These are phyloP conservation scores for Saccharomycopsis selenospora DNA, from an alignment of 805 yeast species.

Conservation along the genomic window DNA sequence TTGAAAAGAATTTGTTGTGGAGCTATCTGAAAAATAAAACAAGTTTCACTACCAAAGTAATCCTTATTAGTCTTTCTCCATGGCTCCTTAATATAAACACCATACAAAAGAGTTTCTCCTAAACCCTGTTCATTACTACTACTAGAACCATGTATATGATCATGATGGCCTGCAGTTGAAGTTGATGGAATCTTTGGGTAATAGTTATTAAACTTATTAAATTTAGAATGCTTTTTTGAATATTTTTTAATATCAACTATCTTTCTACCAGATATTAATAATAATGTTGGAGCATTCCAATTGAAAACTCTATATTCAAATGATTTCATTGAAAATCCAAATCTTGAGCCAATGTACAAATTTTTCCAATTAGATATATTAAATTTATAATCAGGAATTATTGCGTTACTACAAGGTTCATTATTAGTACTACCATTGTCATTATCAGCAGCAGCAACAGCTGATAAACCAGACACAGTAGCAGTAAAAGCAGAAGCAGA, in stretches of 20 bases:
- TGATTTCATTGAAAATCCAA: conserved; percentile 82
- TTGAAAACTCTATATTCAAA: conserved; percentile 77
- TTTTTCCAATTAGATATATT: conserved; percentile 7
- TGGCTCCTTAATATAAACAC: conserved; percentile 57
- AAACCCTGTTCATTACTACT: conserved; percentile 15
- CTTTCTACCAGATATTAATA: conserved; percentile 61
- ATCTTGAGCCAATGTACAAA: conserved; percentile 20
- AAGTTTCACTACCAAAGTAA: conserved; percentile 57
- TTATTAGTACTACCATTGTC: not conserved
- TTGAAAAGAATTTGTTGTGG: conserved; percentile 58
- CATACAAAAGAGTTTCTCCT: conserved; percentile 43
- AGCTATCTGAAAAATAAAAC: conserved; percentile 55
- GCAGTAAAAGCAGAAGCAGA: not conserved
- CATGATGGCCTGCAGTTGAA: not conserved
- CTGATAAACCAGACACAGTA: not conserved
- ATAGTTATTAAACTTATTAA: conserved; percentile 39
- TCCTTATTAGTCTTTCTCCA: conserved; percentile 72
- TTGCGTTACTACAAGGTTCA: not conserved
- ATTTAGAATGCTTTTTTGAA: conserved; percentile 4
- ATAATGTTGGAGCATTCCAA: conserved; percentile 82
- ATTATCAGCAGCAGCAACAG: not conserved
- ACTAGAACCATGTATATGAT: not conserved
- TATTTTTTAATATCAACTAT: conserved; percentile 25
- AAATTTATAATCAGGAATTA: conserved; percentile 1
- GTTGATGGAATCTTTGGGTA: conserved; percentile 12